These are phyloP conservation scores for Starmerella floricola DNA, from an alignment of 805 yeast genomes.

Conservation along the genomic window DNA sequence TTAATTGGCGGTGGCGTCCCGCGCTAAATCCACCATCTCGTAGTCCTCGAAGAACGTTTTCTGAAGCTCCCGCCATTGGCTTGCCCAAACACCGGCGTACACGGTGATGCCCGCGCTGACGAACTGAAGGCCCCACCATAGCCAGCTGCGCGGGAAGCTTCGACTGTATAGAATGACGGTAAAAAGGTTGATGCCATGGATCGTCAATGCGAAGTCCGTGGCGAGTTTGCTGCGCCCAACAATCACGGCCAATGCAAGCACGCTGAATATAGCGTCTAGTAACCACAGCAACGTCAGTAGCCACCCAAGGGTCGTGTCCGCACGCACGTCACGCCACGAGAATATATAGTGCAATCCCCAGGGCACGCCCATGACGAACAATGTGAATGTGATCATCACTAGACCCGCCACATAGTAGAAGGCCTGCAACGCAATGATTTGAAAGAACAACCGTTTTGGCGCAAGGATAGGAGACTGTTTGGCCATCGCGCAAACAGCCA, in stretches of 20 bases:
- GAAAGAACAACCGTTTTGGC: conserved; percentile 50
- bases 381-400: conserved; percentile 50
- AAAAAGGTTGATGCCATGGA: conserved; percentile 65
- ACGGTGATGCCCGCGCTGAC: conserved; percentile 58
- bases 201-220: conserved; percentile 92
- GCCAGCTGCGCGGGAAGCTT: conserved; percentile 52
- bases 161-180: conserved; percentile 57
- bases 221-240: conserved; percentile 91
- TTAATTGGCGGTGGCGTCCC: conserved; percentile 5
- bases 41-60: conserved; percentile 69
- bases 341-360: conserved; percentile 61
- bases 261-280: conserved; percentile 69
- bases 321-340: conserved; percentile 63
- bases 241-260: conserved; percentile 67
- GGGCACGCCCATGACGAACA: conserved; percentile 57
- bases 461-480: conserved; percentile 37
- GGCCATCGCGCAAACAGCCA: conserved; percentile 16
- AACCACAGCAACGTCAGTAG: conserved; percentile 68
- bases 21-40: conserved; percentile 32
- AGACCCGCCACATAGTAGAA: conserved; percentile 68
- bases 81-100: conserved; percentile 73
- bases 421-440: conserved; percentile 64
- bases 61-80: conserved; percentile 83
- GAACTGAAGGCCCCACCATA: conserved; percentile 79
- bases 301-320: conserved; percentile 71